Conservation (phyloP, 179 eudicot species). For the Camellia oleifera region DNA sequence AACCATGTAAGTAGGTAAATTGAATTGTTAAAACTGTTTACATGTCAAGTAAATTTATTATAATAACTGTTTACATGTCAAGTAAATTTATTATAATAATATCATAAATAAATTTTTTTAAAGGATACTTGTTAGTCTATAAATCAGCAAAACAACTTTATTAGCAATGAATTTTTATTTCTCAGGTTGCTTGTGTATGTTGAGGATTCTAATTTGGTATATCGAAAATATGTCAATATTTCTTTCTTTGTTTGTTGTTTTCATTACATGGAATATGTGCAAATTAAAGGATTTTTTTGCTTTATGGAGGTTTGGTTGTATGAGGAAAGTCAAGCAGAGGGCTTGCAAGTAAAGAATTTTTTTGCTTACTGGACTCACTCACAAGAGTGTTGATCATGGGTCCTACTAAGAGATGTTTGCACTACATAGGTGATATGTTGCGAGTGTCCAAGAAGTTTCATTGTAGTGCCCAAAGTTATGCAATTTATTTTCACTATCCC, state of each 20-base stretch:
- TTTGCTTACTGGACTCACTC: too few species aligned
- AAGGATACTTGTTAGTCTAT: background rate
- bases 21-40: background rate
- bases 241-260: background rate
- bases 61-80: background rate
- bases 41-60: background rate
- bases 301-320: background rate
- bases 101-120: background rate
- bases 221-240: background rate
- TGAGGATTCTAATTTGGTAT: background rate
- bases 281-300: background rate
- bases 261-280: background rate
- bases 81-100: background rate
- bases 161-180: slow-evolving; percentile 7
- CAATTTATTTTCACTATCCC: background rate
- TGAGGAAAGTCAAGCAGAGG: too few species aligned
- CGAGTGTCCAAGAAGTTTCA: background rate
- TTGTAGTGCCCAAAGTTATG: background rate
- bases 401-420: background rate
- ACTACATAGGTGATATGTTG: background rate
- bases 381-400: background rate
- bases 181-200: background rate
- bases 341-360: too few species aligned
- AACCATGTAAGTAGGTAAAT: slow-evolving; percentile 51
- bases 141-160: background rate